A percentile compares a stretch with the other conserved stretches of the same genome.
Conservation (phyloP, 2,329 filamentous ascomycete species). For the Xylariales sp. region DNA sequence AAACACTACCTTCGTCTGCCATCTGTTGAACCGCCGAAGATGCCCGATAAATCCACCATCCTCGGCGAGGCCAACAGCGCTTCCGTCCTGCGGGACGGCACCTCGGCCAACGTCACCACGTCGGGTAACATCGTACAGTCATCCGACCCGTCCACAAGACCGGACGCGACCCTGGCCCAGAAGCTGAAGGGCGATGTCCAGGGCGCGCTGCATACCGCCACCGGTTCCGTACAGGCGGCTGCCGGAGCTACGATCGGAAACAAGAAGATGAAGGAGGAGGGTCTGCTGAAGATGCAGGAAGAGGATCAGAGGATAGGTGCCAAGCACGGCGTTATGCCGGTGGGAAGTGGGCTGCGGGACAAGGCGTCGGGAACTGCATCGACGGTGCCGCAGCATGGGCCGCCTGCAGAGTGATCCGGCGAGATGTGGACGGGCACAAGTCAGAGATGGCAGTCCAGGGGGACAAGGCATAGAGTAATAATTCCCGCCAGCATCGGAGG, state of each 20-base stretch:
- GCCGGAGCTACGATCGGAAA: slow-evolving; percentile 15
- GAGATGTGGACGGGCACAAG: too few relatives aligned
- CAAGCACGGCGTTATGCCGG: slow-evolving; percentile 20
- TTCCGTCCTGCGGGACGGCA: slow-evolving; percentile 9
- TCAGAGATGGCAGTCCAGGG: too few relatives aligned
- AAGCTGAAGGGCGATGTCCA: slow-evolving; percentile 21
- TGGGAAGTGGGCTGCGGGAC: slow-evolving; percentile 13
- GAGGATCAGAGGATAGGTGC: slow-evolving; percentile 20
- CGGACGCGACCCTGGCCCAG: slow-evolving; percentile 15
- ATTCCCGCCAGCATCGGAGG: too few relatives aligned
- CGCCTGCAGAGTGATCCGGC: too few relatives aligned
- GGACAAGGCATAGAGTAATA: too few relatives aligned
- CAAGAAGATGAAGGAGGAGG: slow-evolving; percentile 18
- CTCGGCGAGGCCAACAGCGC: slow-evolving; percentile 8
- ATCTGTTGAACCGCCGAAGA: slow-evolving; percentile 1
- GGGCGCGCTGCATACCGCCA: slow-evolving; percentile 16
- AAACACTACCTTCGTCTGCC: too few relatives aligned
- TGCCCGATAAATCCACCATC: slow-evolving; percentile 4
- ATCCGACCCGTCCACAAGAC: slow-evolving; percentile 15
- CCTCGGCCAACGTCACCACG: slow-evolving; percentile 10
- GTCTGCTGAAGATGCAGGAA: slow-evolving; percentile 19
- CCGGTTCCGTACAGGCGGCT: slow-evolving; percentile 18
- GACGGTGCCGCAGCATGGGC: too few relatives aligned
- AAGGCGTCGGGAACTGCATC: slow-evolving; percentile 9
- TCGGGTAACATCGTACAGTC: slow-evolving; percentile 15